phyloP scores from a whole-genome alignment of 2,329 filamentous ascomycete species.

The Plectosphaerella plurivora region DNA sequence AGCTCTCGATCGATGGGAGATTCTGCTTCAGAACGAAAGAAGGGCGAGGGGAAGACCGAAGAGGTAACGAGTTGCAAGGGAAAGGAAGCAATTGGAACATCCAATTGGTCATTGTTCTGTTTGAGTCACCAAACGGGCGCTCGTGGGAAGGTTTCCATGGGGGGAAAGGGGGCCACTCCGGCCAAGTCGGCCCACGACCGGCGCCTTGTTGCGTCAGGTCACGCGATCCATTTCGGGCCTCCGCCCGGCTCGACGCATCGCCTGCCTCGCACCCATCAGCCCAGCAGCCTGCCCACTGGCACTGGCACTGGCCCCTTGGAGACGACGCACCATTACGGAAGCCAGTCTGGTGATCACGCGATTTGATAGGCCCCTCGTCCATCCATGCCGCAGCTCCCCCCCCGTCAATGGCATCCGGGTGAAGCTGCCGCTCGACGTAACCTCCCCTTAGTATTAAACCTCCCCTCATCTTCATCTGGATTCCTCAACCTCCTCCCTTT shows the following conservation, averaged over 20 bases:
- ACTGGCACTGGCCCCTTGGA: constrained; percentile 3
- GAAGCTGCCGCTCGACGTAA: constrained; percentile 3
- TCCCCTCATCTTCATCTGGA: background rate
- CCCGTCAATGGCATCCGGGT: constrained; percentile 8
- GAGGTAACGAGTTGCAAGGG: background rate
- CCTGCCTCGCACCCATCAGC: background rate
- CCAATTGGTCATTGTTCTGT: background rate
- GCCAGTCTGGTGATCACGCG: constrained; percentile 12
- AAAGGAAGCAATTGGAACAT: background rate
- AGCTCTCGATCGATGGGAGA: constrained; percentile 1
- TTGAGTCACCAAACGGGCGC: no score
- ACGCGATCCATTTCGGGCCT: constrained; percentile 12
- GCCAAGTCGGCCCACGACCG: constrained; percentile 1
- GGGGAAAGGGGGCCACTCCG: background rate
- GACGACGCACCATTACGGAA: constrained; percentile 4
- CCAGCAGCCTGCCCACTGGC: background rate
- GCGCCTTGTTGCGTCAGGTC: constrained; percentile 13
- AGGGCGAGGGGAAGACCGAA: background rate
- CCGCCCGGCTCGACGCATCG: constrained; percentile 7
- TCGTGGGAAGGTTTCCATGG: background rate
- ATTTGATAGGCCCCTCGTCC: constrained; percentile 12
- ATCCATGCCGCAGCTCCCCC: constrained; percentile 5
- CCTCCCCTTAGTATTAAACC: constrained; percentile 1
- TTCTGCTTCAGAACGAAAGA: background rate
- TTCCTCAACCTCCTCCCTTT: constrained; percentile 5